Base-by-base conservation (phyloP, 345 rosid species). In the Euclidium syriacum region DNA sequence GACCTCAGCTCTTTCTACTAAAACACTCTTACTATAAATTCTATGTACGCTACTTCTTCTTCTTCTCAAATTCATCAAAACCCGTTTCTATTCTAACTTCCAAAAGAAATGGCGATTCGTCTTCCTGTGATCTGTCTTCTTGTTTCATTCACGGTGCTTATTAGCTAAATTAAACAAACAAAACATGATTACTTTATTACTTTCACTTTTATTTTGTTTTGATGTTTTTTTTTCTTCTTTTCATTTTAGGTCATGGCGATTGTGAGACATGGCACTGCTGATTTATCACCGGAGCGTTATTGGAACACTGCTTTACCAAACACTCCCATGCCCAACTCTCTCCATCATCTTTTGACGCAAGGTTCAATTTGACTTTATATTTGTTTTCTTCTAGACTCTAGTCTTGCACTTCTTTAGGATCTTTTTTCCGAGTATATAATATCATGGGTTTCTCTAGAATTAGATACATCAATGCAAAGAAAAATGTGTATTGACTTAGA, bases 261-360 rank as follows among this genome's bases (percentile, higher is more conserved):
- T 34, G 64, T 36, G 3, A 36, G 41, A 12, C 15, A 36, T 36
- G 41, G n/a, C 17, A 6, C 58, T 11, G 74, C 74, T 62, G 74
- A 70, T 12, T 29, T 55, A 24, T 9, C 69, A 22, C 64, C 58
- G 19, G 69, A 62, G 38, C 74, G 74, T 70, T 70, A 70, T 63
- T 70, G 74, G 74, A 70, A 14, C 58, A 16, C 29, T 46, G 74
- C 58, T 33, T 70, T 70, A 63, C 74, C 74, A 39, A 48, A 63
- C 52, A 62, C 74, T 55, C 74, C 69, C 38, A 70, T 70, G 9
- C 74, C 74, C 0, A 70, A 63, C 62, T 70, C 74, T 63, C 74
- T 70, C 24, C 64, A 58, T 6, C 30, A 70, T 20, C 74, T 70
- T 47, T 48, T 70, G 54, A 62, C 38, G 0, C 8, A 19, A 1